phyloP scores from a whole-genome alignment of 495 filamentous ascomycete species.

The Tuber borchii region DNA sequence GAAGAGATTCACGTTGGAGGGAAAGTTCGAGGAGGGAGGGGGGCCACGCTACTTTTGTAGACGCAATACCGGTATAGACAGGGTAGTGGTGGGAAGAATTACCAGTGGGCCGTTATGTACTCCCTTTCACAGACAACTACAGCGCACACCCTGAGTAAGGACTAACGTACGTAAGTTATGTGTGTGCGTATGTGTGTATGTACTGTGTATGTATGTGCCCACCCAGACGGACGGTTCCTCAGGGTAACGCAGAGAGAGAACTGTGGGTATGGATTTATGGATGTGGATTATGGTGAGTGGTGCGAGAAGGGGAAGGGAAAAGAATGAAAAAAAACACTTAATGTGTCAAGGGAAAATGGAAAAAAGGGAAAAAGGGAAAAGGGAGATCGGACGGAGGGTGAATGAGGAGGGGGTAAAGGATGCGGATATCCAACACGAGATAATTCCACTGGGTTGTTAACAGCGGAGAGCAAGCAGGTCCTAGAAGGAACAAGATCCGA shows the following conservation, averaged over 20 bases:
- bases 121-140: constrained; percentile 16
- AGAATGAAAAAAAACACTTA: not conserved
- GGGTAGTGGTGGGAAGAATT: constrained; percentile 1
- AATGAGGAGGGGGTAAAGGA: not conserved
- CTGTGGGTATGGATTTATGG: not conserved
- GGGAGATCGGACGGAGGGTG: constrained; percentile 6
- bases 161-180: not conserved
- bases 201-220: constrained; percentile 21
- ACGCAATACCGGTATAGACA: constrained; percentile 4
- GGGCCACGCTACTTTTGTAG: constrained; percentile 39
- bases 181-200: not conserved
- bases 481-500: not conserved
- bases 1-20: constrained; percentile 5
- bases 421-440: not conserved
- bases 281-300: constrained; percentile 19
- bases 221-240: constrained; percentile 29
- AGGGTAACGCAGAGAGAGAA: constrained; percentile 7
- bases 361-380: constrained; percentile 10
- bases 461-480: not conserved
- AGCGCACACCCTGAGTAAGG: constrained; percentile 16
- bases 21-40: constrained; percentile 20
- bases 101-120: constrained; percentile 35
- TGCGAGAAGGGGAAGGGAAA: constrained; percentile 23
- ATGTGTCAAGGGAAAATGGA: not conserved
- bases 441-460: not conserved